These are phyloP conservation scores for Rhytidiadelphus loreus DNA, from an alignment of 225 moss, liverwort and hornwort genomes.

Conservation along the genomic window DNA sequence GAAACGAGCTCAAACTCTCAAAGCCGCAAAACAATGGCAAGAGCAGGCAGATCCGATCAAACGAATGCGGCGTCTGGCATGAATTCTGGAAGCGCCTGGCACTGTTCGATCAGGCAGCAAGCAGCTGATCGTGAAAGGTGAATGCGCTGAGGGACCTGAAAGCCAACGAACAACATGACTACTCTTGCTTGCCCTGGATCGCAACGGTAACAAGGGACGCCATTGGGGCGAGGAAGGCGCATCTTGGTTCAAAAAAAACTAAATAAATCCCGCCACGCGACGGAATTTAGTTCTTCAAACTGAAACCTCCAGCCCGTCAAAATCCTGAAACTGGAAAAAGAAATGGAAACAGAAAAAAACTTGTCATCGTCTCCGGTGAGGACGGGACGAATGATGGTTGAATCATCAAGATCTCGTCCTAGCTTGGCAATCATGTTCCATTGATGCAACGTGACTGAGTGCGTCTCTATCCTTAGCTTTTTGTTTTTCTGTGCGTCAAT, in stretches of 20 bases:
- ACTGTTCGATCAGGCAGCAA: background rate
- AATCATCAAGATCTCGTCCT: background rate
- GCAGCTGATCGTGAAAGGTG: background rate
- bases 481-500: background rate
- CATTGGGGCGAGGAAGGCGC: background rate
- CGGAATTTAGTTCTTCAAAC: background rate
- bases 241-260: background rate
- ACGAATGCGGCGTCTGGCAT: background rate
- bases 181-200: background rate
- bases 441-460: background rate
- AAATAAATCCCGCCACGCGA: background rate
- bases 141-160: background rate
- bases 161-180: background rate
- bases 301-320: too few species aligned
- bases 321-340: background rate
- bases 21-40: background rate
- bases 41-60: background rate
- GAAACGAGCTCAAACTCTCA: background rate
- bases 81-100: background rate
- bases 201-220: conserved; percentile 7
- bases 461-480: background rate
- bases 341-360: too few species aligned
- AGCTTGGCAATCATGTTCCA: background rate
- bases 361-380: background rate
- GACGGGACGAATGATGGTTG: background rate